These are phyloP conservation scores for Triticum turgidum DNA, from an alignment of 176 grass and related monocot species.

Conservation along the genomic window DNA sequence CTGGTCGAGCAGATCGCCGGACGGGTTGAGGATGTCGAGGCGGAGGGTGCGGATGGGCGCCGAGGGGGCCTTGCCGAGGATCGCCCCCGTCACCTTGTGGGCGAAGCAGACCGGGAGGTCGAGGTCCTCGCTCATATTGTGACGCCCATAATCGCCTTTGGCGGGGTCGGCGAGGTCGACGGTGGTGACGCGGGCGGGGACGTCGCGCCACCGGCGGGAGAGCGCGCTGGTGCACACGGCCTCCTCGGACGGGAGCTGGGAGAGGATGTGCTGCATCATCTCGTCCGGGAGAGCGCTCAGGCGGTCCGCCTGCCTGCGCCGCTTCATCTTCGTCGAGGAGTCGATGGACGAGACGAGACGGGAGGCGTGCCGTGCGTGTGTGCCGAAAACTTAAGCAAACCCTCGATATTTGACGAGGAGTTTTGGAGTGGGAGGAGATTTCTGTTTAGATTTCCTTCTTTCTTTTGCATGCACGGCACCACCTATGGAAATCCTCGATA, in stretches of 20 bases:
- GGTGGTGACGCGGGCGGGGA: not conserved
- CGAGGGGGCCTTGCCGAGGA: not conserved
- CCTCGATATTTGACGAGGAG: no score
- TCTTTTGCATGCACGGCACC: no score
- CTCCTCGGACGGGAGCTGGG: not conserved
- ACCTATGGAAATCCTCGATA: no score
- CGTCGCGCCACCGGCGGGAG: not conserved
- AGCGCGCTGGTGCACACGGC: not conserved
- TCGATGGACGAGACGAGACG: not conserved
- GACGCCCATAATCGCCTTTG: not conserved
- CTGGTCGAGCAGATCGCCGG: not conserved
- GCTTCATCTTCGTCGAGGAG: not conserved
- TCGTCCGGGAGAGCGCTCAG: conserved; percentile 14
- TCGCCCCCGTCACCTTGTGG: not conserved
- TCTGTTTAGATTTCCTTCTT: no score
- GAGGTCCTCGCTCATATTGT: no score
- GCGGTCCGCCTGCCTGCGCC: not conserved
- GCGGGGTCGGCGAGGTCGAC: not conserved
- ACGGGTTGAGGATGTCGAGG: not conserved
- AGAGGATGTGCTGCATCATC: not conserved
- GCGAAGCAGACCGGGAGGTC: not conserved
- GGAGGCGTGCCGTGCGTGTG: no score
- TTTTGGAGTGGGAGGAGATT: no score
- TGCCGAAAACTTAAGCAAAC: no score
- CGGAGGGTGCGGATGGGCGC: not conserved